phyloP scores from a whole-genome alignment of 1,284 basidiomycete genomes.

The Apiotrichum sp. region DNA sequence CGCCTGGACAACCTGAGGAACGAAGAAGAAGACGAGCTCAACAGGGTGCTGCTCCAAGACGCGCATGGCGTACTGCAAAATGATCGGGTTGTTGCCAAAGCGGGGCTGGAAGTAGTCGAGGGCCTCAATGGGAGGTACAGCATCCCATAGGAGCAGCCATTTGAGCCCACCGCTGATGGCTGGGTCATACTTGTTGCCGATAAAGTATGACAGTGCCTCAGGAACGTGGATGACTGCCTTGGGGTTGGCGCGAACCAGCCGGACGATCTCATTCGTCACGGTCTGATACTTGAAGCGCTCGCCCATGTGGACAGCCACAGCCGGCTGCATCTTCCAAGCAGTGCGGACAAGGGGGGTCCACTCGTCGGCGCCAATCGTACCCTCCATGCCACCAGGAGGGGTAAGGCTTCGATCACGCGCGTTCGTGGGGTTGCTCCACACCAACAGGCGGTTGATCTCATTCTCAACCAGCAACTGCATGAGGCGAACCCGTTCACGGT shows the following conservation, averaged over 20 bases:
- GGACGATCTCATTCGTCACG: constrained; percentile 64
- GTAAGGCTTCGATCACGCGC: constrained; percentile 54
- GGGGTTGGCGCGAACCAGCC: constrained; percentile 68
- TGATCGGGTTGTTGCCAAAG: constrained; percentile 73
- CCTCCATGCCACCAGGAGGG: neutral
- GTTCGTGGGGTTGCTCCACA: constrained; percentile 86
- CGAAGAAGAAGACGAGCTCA: constrained; percentile 95
- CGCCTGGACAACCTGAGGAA: constrained; percentile 97
- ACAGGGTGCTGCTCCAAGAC: constrained; percentile 93
- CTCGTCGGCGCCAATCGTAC: constrained; percentile 38
- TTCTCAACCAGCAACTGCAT: constrained; percentile 80
- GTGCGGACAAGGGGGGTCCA: constrained; percentile 66
- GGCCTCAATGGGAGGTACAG: constrained; percentile 80
- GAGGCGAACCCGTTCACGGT: constrained; percentile 63
- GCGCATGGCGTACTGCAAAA: constrained; percentile 95
- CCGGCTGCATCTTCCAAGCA: constrained; percentile 78
- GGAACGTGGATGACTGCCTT: constrained; percentile 65
- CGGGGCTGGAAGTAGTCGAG: constrained; percentile 79
- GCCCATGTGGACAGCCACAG: constrained; percentile 73
- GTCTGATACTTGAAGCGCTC: constrained; percentile 71
- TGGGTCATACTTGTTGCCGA: constrained; percentile 63
- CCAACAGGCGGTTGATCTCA: constrained; percentile 75
- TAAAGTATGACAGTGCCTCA: constrained; percentile 71
- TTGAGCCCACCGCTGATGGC: constrained; percentile 37
- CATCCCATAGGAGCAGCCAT: constrained; percentile 81